Base-by-base conservation (phyloP, 2,329 filamentous ascomycete species). In the Claviceps sp. region DNA sequence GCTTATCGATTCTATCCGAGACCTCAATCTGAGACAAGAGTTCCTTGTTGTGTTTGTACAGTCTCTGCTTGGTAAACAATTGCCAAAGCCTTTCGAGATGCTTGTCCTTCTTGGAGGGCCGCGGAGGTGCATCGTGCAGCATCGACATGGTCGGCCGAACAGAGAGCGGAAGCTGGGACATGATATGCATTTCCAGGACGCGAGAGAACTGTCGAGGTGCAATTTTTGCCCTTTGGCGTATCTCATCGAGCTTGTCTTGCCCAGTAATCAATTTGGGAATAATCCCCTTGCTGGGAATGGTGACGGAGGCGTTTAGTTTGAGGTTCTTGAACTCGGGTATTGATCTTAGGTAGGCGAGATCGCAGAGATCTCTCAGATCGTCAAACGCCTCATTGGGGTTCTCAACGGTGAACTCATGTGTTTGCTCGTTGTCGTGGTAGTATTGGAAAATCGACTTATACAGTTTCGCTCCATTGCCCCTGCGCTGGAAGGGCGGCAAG, bases 371-470 rank as follows among this genome's bases (percentile, higher is more conserved):
- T 58, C 88, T 79, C 60, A 94, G 72, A 54, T 88, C 81, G 61
- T 93, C 87, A 59, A 94, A 94, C 1, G 78, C 81, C 63, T 91
- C 87, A 61, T 87, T 97, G 0, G 93, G 94, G 55, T 97, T 91
- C 69, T 98, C 93, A 5, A 98, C 84, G 0, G 90, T 94, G 61
- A 98, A 78, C 64, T 97, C 91, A 51, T 81, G 75, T 7, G 89
- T 85, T 54, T 84, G 82, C 0, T 78, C 66, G 52, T 85, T 78
- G 37, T 79, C 73, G 53, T 85, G 75, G 57, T 87, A 85, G 58
- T 82, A 70, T 7, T 77, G 70, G 62, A 89, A 91, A 58, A 97
- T 87, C 48, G 82, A 76, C 54, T 82, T 81, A 72, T 97, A 98
- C 41, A 98, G 79, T 43, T 81, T 76, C 11, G 82, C 78, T 38